Evolutionary conservation across 2,329 filamentous ascomycete genomes (phyloP).

Genomic region (Colletotrichum costaricense): DNA sequence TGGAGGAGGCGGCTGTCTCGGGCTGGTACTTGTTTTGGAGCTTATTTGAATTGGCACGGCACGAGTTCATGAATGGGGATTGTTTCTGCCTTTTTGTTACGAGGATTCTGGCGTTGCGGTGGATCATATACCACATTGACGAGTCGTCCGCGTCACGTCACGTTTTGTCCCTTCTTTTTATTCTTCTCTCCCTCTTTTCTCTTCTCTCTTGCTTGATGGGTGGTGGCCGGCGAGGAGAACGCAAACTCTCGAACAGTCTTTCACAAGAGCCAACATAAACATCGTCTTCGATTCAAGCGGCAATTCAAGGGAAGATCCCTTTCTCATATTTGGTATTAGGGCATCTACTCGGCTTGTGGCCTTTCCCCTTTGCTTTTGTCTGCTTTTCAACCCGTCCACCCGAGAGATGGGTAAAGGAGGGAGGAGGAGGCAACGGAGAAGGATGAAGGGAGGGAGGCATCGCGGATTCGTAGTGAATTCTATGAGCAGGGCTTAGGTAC

Average conservation of each 20-base stretch:
- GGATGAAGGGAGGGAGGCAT: no score
- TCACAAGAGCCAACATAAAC: background rate
- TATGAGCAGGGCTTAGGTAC: background rate
- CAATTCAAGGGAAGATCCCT: background rate
- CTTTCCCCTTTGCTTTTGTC: background rate
- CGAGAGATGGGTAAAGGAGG: background rate
- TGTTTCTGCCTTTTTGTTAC: conserved; percentile 19
- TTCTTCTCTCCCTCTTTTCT: conserved; percentile 23
- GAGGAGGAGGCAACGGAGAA: no score
- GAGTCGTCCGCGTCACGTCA: conserved; percentile 31
- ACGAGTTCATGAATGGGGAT: conserved; percentile 22
- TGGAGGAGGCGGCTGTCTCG: conserved; percentile 18
- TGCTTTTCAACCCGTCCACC: background rate
- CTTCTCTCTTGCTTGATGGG: background rate
- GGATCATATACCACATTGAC: conserved; percentile 35
- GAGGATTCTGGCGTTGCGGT: conserved; percentile 34
- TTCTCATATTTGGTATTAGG: background rate
- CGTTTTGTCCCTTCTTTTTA: conserved; percentile 14
- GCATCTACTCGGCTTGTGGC: background rate
- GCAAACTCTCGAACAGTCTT: conserved; percentile 5
- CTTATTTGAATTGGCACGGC: background rate
- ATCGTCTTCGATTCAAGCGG: background rate
- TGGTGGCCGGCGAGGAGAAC: background rate
- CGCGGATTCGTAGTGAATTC: background rate
- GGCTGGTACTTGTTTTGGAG: conserved; percentile 1